A percentile compares a stretch with the other conserved stretches of the same genome.
Conservation (phyloP, 805 yeast species). For the Myxozyma neglecta region DNA sequence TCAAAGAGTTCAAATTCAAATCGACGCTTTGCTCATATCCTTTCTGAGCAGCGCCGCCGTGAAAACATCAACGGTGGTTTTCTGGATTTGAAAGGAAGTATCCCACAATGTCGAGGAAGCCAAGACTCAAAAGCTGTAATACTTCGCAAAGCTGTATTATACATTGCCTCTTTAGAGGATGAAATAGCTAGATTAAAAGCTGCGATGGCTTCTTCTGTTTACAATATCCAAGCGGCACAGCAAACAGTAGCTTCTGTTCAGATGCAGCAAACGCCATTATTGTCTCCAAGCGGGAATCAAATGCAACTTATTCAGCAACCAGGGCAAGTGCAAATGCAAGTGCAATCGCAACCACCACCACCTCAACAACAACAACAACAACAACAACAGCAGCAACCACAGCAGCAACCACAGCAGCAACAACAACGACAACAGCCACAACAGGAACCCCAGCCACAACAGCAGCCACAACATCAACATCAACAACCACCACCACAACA, state of each 20-base stretch:
- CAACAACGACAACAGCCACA: not conserved
- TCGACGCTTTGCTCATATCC: constrained; percentile 46
- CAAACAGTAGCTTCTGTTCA: not conserved
- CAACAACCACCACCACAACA: not conserved
- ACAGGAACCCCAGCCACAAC: not conserved
- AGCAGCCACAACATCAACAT: not conserved
- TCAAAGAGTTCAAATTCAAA: constrained; percentile 15
- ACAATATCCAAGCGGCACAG: not conserved
- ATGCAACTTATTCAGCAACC: not conserved
- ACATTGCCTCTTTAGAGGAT: constrained; percentile 44
- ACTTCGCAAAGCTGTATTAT: constrained; percentile 47
- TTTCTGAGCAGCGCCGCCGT: constrained; percentile 50
- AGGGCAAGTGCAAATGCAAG: not conserved
- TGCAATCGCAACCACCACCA: not conserved
- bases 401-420: not conserved
- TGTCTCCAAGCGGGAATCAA: not conserved
- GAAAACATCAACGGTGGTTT: constrained; percentile 51
- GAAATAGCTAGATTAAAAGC: constrained; percentile 35
- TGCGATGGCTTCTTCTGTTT: not conserved
- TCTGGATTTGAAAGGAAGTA: constrained; percentile 42
- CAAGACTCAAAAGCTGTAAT: constrained; percentile 51
- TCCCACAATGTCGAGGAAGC: constrained; percentile 46
- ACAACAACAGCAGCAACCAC: not conserved
- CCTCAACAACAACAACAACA: no score
- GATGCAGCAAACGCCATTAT: not conserved